phyloP scores from a whole-genome alignment of 495 filamentous ascomycete species.

The Darksidea phi region DNA sequence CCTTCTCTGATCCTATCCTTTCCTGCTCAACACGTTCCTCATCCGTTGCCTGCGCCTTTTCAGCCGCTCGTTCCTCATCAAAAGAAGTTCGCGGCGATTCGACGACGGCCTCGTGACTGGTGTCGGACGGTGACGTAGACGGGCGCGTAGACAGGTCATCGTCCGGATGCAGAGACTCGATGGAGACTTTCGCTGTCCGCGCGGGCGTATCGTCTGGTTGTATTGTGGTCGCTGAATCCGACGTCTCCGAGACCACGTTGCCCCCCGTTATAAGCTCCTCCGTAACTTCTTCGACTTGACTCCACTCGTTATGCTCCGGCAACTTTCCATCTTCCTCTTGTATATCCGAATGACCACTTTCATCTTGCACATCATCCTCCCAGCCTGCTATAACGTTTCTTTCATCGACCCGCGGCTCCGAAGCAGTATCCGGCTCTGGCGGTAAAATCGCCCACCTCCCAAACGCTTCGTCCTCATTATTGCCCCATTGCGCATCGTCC shows the following conservation, averaged over 20 bases:
- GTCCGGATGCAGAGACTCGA: slow-evolving; percentile 2
- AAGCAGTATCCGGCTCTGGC: not conserved
- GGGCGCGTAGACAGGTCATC: slow-evolving; percentile 35
- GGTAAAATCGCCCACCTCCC: slow-evolving; percentile 14
- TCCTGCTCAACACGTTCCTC: not conserved
- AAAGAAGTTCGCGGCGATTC: slow-evolving; percentile 36
- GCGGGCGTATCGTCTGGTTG: slow-evolving; percentile 14
- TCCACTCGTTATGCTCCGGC: not conserved
- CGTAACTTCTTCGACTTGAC: not conserved
- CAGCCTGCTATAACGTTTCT: slow-evolving; percentile 1
- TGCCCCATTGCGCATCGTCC: slow-evolving; percentile 36
- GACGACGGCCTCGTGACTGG: slow-evolving; percentile 22
- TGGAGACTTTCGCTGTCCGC: not conserved
- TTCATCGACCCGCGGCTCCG: slow-evolving; percentile 5
- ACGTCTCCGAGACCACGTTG: slow-evolving; percentile 22
- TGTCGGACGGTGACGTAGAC: slow-evolving; percentile 36
- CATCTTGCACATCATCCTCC: not conserved
- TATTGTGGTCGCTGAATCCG: slow-evolving; percentile 31
- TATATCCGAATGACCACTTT: not conserved
- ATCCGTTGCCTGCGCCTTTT: not conserved
- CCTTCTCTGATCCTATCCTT: not conserved
- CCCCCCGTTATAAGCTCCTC: not conserved
- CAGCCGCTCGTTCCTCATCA: slow-evolving; percentile 25
- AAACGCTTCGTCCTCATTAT: slow-evolving; percentile 18
- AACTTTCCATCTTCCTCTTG: slow-evolving; percentile 13